These are phyloP conservation scores for Pyrenophora seminiperda DNA, from an alignment of 2,329 filamentous ascomycete genomes.

Conservation along the genomic window DNA sequence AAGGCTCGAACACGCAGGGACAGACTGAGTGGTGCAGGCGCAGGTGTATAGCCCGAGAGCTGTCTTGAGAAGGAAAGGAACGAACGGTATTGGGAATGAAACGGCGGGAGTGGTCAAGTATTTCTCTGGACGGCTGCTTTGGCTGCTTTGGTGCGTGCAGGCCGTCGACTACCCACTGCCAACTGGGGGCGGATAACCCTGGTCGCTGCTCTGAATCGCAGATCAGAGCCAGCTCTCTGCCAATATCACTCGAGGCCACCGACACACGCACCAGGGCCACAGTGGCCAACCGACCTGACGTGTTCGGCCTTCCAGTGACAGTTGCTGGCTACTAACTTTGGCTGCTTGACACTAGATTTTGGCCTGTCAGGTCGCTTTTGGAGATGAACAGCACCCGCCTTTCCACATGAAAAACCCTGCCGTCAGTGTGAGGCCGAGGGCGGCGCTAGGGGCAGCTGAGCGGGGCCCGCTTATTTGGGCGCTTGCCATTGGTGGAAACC, in stretches of 20 bases:
- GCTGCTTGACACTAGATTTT: conserved; percentile 8
- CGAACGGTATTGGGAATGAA: conserved; percentile 48
- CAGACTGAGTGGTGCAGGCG: conserved; percentile 39
- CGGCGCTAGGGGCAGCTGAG: conserved; percentile 12
- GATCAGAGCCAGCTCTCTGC: conserved; percentile 22
- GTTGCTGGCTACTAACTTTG: conserved; percentile 4
- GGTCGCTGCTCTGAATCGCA: conserved; percentile 39
- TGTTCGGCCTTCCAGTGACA: not conserved
- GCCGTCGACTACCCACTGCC: conserved; percentile 25
- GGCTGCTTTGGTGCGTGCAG: conserved; percentile 30
- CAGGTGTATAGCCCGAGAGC: conserved; percentile 27
- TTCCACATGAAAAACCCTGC: conserved; percentile 14
- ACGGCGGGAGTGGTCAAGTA: conserved; percentile 45
- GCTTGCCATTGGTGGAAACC: not conserved
- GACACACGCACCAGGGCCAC: not conserved
- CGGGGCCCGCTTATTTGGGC: conserved; percentile 1
- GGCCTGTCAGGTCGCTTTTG: conserved; percentile 21
- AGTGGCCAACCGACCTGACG: not conserved
- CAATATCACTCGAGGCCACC: too few species aligned
- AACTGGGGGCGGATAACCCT: conserved; percentile 36
- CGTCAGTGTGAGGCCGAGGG: conserved; percentile 12
- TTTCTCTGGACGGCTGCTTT: conserved; percentile 34
- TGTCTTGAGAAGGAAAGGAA: conserved; percentile 51
- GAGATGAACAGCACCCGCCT: conserved; percentile 19
- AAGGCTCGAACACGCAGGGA: conserved; percentile 18